Evolutionary conservation across 805 yeast genomes (phyloP).

Genomic region (Blastobotrys parvus): DNA sequence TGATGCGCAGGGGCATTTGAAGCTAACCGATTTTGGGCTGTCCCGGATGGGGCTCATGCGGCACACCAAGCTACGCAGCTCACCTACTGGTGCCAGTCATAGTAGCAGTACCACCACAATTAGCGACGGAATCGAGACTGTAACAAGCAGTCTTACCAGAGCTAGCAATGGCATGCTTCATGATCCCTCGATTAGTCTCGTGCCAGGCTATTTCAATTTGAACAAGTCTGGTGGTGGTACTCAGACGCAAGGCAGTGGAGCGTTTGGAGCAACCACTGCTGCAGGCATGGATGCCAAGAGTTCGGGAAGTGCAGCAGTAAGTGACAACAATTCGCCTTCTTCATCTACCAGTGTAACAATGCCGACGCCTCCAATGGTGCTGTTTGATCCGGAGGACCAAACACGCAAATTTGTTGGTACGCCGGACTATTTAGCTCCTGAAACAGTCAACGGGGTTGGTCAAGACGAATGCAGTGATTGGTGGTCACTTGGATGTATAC

Average conservation of each 20-base stretch:
- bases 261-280: not conserved
- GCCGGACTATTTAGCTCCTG: slow-evolving; percentile 97
- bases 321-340: not conserved
- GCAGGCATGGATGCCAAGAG: not conserved
- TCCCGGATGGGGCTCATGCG: slow-evolving; percentile 84
- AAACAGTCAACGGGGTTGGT: slow-evolving; percentile 75
- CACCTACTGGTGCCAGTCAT: slow-evolving; percentile 1
- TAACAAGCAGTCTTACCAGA: not conserved
- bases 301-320: slow-evolving; percentile 5
- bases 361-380: slow-evolving; percentile 14
- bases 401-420: slow-evolving; percentile 82
- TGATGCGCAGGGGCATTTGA: slow-evolving; percentile 80
- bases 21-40: slow-evolving; percentile 91
- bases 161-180: slow-evolving; percentile 7
- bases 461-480: slow-evolving; percentile 88
- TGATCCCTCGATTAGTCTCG: slow-evolving; percentile 24
- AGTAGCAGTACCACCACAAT: not conserved
- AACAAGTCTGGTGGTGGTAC: slow-evolving; percentile 1
- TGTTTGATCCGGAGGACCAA: slow-evolving; percentile 64
- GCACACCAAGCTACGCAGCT: slow-evolving; percentile 33
- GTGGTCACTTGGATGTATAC: slow-evolving; percentile 98
- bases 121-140: not conserved
- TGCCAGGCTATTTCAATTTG: slow-evolving; percentile 21
- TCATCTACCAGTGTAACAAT: not conserved
- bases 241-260: not conserved